Evolutionary conservation across 257 asterid species (phyloP).

Genomic region (Solanum rostratum): DNA sequence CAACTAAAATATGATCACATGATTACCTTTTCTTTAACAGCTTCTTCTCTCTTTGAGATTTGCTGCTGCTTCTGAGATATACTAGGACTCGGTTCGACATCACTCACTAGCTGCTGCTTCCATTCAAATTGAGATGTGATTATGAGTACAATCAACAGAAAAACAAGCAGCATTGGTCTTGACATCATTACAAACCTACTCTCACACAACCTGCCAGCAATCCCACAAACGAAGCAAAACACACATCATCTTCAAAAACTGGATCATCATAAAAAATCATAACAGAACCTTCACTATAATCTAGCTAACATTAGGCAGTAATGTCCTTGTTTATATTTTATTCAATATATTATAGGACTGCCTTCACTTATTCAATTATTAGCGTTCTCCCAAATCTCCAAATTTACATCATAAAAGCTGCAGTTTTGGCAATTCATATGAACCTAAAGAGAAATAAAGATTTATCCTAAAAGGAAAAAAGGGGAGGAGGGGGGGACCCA

Average conservation of each 20-base stretch:
- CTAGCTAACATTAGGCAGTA: neutral
- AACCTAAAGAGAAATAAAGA: neutral
- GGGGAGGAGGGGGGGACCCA: no score
- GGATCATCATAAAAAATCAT: neutral
- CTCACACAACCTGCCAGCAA: constrained; percentile 27
- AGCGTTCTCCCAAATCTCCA: neutral
- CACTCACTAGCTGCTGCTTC: constrained; percentile 59
- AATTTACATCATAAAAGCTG: neutral
- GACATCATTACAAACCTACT: constrained; percentile 48
- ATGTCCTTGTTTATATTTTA: neutral
- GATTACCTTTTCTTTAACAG: constrained; percentile 67
- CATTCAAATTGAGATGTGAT: constrained; percentile 87
- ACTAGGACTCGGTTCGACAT: constrained; percentile 43
- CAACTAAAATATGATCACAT: neutral
- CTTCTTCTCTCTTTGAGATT: constrained; percentile 56
- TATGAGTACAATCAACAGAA: constrained; percentile 52
- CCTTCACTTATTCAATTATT: neutral
- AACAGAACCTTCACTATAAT: neutral
- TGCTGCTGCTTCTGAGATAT: constrained; percentile 57
- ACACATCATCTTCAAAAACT: neutral
- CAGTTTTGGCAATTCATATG: neutral
- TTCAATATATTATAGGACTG: neutral
- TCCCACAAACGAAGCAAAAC: neutral
- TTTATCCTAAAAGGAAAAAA: no score
- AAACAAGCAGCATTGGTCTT: constrained; percentile 64